Evolutionary conservation across 2,329 filamentous ascomycete species (phyloP), one percentile per base, ranked within the genome.

Genomic region (Erysiphe pulchra): DNA sequence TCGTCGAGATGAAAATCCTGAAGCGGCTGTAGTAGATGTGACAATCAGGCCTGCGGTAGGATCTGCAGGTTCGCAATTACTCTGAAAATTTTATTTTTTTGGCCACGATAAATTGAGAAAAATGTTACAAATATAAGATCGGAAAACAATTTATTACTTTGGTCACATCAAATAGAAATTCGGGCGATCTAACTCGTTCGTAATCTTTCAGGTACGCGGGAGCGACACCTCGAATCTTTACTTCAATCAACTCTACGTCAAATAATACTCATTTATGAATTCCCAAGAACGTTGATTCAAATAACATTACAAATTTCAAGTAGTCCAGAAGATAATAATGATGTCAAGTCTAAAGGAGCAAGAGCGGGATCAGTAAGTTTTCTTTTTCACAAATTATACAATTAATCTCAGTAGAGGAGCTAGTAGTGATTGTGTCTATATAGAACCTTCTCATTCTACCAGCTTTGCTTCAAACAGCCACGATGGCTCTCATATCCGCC

Each of bases 11-110:
- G 84, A 95, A 60, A 74, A 90, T 52, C 80, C 90, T 8, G 86
- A 92, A 61, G 85, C 94, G 64, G 84, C 87, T 28, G 74, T 79
- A 44, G 68, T 98, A 52, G 90, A 95, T 62, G 82, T 98, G 47
- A 76, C 87, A 58, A 73, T 98, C 51, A 75, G 90, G 59, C 87
- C 87, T 43, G 78, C 80, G 33, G 76, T 79, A 51, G 86, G 86
- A 14, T 77, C 90, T 41, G 84, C 81, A 65, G 80, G 85, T 77
- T 60, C 58, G 69, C 55, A 42, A 37, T 4, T 12, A 12, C 17
- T 50, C 45, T 47, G 24, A 31, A 42, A 12, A 36, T 16, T 40
- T 17, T 37, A 42, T 48, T 52, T 28, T 52, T 48, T 34, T 34
- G 32, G 14, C 4, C 20, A 16, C 5, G 14, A 4, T 42, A 45